Base-by-base conservation (phyloP, 2,329 filamentous ascomycete genomes). In the Nannizzia gypsea region DNA sequence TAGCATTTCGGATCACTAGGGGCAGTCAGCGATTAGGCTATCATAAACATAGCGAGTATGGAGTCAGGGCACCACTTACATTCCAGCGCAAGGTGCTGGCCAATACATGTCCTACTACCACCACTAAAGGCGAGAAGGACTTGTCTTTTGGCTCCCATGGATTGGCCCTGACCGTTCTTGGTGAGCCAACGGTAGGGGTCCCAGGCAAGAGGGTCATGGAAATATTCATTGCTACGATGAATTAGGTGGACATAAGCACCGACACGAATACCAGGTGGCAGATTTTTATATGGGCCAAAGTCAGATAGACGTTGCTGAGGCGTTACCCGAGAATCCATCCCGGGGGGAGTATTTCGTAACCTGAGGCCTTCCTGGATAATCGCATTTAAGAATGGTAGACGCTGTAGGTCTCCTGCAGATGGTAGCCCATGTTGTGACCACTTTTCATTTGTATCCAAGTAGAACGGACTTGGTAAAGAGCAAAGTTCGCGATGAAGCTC, bases 381-480 rank as follows among this genome's bases (percentile, higher is more conserved):
- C 44, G 60, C 60, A 24, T 62, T 62, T n/a, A 62, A 42, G 13
- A 59, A 55, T 26, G 60, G 57, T n/a, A 62, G 28, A 24, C 54
- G 50, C 34, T 62, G 57, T 15, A 62, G 57, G 28, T 38, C 31
- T 17, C 56, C 42, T 13, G 58, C 38, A 2, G 54, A 42, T 3
- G 60, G 60, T 26, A 42, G 38, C n/a, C n/a, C 38, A n/a, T 42
- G 3, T 17, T 5, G n/a, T 15, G 38, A 42, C 3, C 13, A 15
- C 15, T 17, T 6, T 42, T 42, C 13, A 15, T 17, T n/a, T 3
- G 6, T 11, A 20, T 42, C 38, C 59, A 57, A 54, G 13, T 22
- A n/a, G 48, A 61, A 61, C 34, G 59, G 59, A 1, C 38, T 24
- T 4, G n/a, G 11, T 3, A 62, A 34, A 9, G 60, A 59, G 20